Evolutionary conservation across 2,329 filamentous ascomycete species (phyloP).

Genomic region (Penicillium sp.): DNA sequence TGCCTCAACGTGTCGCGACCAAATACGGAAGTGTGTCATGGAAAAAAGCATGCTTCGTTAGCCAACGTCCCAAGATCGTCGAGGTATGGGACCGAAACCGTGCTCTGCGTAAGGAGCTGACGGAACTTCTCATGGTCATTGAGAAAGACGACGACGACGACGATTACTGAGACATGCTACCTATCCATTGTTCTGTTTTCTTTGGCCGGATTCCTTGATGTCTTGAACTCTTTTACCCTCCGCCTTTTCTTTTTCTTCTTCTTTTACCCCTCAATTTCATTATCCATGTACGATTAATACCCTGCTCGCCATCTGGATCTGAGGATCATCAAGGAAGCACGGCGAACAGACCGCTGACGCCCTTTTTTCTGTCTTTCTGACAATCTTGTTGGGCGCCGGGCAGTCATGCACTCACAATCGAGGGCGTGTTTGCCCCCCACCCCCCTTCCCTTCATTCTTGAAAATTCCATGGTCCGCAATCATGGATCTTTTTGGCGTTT

Average conservation of each 20-base stretch:
- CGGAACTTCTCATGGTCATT: conserved; percentile 39
- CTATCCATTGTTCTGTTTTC: neutral
- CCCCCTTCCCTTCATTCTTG: neutral
- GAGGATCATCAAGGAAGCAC: conserved; percentile 8
- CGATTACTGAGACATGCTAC: conserved; percentile 22
- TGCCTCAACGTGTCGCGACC: conserved; percentile 29
- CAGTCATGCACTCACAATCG: too few relatives aligned
- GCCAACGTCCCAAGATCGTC: conserved; percentile 34
- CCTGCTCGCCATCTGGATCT: conserved; percentile 7
- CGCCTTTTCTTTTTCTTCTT: neutral
- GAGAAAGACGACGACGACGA: conserved; percentile 36
- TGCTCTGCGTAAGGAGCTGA: conserved; percentile 37
- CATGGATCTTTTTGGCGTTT: conserved; percentile 17
- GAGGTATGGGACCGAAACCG: conserved; percentile 38
- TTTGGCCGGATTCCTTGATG: neutral
- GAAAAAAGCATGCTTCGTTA: conserved; percentile 38
- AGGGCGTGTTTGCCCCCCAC: too few relatives aligned
- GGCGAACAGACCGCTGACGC: too few relatives aligned
- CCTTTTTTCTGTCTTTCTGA: too few relatives aligned
- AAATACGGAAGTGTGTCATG: conserved; percentile 29
- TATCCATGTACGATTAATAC: conserved; percentile 23
- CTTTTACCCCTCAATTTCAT: conserved; percentile 10
- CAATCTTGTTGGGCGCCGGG: too few relatives aligned
- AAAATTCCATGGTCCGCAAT: conserved; percentile 7
- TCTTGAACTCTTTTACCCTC: neutral